Percentiles rank a stretch among this genome's conserved stretches.
Conservation (phyloP, 768 basidiomycete species). For the Royoungia palumana region DNA sequence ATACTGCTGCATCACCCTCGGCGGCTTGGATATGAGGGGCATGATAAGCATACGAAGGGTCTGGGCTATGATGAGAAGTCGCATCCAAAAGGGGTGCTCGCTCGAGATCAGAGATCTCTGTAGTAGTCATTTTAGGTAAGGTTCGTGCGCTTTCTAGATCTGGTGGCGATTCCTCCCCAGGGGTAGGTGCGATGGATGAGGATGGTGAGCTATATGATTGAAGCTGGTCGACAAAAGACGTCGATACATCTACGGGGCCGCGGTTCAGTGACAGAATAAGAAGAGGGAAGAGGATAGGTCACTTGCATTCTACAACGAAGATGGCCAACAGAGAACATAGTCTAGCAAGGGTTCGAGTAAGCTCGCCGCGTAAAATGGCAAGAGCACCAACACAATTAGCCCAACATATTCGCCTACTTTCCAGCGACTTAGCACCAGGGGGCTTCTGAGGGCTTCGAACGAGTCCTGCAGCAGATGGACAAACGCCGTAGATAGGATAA, state of each 20-base stretch:
- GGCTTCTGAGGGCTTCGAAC: conserved; percentile 55
- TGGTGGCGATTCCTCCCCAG: conserved; percentile 18
- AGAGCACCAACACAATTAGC: conserved; percentile 64
- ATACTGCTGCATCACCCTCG: conserved; percentile 3
- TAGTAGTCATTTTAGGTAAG: conserved; percentile 1
- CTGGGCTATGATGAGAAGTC: not conserved
- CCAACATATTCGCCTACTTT: conserved; percentile 60
- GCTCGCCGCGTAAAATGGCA: not conserved
- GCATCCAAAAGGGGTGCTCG: conserved; percentile 15
- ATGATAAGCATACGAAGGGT: conserved; percentile 15
- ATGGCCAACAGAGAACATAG: conserved; percentile 64
- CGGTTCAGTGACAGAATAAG: not conserved
- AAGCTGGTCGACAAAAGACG: conserved; percentile 68
- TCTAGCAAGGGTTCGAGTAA: conserved; percentile 33
- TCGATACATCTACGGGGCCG: conserved; percentile 58
- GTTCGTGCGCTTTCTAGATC: conserved; percentile 3
- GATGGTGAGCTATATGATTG: conserved; percentile 59
- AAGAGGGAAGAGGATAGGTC: not conserved
- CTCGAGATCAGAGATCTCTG: conserved; percentile 13
- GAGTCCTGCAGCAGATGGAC: conserved; percentile 78
- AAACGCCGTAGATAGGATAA: conserved; percentile 81
- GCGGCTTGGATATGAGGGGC: not conserved
- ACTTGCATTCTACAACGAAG: conserved; percentile 78
- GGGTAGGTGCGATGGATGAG: conserved; percentile 35
- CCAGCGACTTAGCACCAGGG: conserved; percentile 44